Evolutionary conservation across 306 rosid genomes (phyloP), one percentile per base, ranked within the genome.

Genomic region (Neltuma alba): DNA sequence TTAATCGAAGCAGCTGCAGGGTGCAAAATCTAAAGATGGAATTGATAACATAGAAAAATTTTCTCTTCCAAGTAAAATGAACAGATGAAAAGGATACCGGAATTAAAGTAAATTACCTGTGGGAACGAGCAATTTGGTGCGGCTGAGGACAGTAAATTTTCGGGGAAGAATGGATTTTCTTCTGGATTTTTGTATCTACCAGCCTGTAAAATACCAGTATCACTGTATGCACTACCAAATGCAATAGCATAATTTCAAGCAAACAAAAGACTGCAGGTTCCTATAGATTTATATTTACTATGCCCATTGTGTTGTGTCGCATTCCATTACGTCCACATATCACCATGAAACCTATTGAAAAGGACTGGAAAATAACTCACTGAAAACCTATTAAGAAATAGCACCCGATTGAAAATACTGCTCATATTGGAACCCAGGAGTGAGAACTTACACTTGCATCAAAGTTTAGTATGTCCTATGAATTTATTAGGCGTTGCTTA

Each of bases 171-270:
- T 0, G 97, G 88, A 50, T 78, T 80, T 78, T 89, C 93, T 89
- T 89, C 96, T 34, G 88, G 97, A 70, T 70, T 87, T 70, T 52
- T 80, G 72, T 85, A 92, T 76, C 87, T 82, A 48, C 93, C 93
- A 23, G 88, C 88, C 96, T 92, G 89, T 30, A 79, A 67, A 47
- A 81, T 37, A 62, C 57, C 65, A 33, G 33, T 9, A 45, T 75
- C 34, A 81, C 9, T 10, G 31, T 9, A 27, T 25, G 20, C 6
- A 16, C 52, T 5, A 41, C 3, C n/a, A 27, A 54, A 41, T 61
- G n/a, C 11, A 27, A 6, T 15, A 75, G 20, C 31, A 41, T 55
- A 25, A 60, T 60, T 40, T 36, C 16, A 60, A 42, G 57, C 31
- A 41, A 60, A 61, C n/a, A 25, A 40, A 52, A 41, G 13, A 15